Percentiles rank a stretch among this genome's conserved stretches.
Evolutionary conservation across 2,329 filamentous ascomycete species (phyloP).

Genomic region (Diaporthe longicolla): DNA sequence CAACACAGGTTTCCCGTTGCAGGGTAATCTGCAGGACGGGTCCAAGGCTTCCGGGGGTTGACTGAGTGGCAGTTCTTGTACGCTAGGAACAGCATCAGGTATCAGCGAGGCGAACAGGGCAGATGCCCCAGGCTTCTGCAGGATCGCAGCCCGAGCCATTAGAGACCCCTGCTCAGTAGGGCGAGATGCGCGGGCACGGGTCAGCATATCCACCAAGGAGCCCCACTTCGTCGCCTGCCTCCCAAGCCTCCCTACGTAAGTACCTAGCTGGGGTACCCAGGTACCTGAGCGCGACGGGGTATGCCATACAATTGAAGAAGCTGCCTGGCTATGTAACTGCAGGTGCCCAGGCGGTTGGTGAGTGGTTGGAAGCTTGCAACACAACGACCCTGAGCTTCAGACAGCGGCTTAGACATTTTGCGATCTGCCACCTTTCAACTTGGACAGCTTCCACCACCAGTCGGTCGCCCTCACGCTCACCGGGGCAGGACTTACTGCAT

Average conservation of each 20-base stretch:
- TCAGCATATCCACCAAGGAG: neutral
- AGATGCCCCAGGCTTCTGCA: neutral
- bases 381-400: constrained; percentile 22
- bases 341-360: constrained; percentile 19
- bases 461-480: constrained; percentile 16
- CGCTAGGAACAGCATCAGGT: neutral
- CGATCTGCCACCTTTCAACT: constrained; percentile 25
- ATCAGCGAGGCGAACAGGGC: neutral
- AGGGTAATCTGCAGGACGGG: neutral
- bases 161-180: constrained; percentile 15
- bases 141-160: constrained; percentile 13
- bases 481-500: constrained; percentile 14
- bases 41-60: neutral
- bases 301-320: constrained; percentile 13
- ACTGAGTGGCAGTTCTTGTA: neutral
- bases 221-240: constrained; percentile 15
- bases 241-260: constrained; percentile 28
- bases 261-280: constrained; percentile 16
- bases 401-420: constrained; percentile 25
- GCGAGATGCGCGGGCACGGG: constrained; percentile 7
- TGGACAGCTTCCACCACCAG: constrained; percentile 14
- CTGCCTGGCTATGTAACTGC: constrained; percentile 20
- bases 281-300: neutral
- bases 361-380: constrained; percentile 27
- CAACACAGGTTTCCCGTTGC: neutral